Percentiles rank a stretch among this genome's conserved stretches.
These are phyloP conservation scores for sunflower (Helianthus annuus) DNA, from an alignment of 129 eudicot species.

Conservation along the genomic window HanXRQr2.0-SUNRISE NC_035447.2:174199553-174200052, in stretches of 20 bases:
- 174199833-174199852: not conserved
- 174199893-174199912: not conserved
- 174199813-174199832: not conserved
- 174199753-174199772: too few species aligned
- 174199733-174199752: too few species aligned
- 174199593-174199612: too few species aligned
- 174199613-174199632: too few species aligned
- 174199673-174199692: too few species aligned
- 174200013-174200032: slow-evolving; percentile 89
- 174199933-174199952: slow-evolving; percentile 73
- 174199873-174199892: not conserved
- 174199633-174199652: too few species aligned
- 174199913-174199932: not conserved
- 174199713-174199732: too few species aligned
- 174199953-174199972: slow-evolving; percentile 97
- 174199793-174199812: not conserved
- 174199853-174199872: not conserved
- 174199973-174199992: slow-evolving; percentile 97
- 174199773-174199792: too few species aligned
- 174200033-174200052: slow-evolving; percentile 69
- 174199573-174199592: too few species aligned
- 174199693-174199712: too few species aligned
- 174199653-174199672: too few species aligned
- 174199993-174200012: slow-evolving; percentile 86
- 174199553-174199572: too few species aligned